Conservation (phyloP, 1,284 basidiomycete species). For the Cystobasidium sp. region DNA sequence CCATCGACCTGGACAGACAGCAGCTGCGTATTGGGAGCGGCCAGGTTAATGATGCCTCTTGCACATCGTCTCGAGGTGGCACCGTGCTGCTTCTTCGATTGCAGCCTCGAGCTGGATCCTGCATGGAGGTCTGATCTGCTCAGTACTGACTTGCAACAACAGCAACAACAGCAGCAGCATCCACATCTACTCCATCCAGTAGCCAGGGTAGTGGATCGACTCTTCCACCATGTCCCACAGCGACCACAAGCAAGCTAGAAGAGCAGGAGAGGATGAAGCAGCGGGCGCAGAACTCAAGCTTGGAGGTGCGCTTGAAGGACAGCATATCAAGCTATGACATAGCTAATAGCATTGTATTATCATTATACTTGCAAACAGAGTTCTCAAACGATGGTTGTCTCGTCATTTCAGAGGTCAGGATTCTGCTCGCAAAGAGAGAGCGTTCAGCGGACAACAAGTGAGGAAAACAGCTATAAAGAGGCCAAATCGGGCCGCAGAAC, state of each 20-base stretch:
- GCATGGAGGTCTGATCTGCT: too few relatives aligned
- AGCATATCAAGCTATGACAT: background rate
- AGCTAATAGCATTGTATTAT: background rate
- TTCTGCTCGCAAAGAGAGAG: slow-evolving; percentile 76
- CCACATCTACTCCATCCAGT: background rate
- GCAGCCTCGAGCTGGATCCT: background rate
- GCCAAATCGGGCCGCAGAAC: background rate
- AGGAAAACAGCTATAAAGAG: background rate
- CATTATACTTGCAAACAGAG: slow-evolving; percentile 62
- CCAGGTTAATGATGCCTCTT: too few relatives aligned
- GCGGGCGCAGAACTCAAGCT: slow-evolving; percentile 50
- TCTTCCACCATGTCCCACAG: slow-evolving; percentile 36
- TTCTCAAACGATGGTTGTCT: slow-evolving; percentile 89
- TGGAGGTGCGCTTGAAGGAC: slow-evolving; percentile 14
- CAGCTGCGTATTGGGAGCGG: too few relatives aligned
- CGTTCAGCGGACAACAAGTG: slow-evolving; percentile 62
- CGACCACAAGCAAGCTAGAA: slow-evolving; percentile 19
- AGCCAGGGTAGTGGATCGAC: background rate
- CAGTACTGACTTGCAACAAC: background rate
- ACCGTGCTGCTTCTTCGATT: background rate
- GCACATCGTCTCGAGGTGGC: too few relatives aligned
- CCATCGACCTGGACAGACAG: too few relatives aligned
- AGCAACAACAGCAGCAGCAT: background rate
- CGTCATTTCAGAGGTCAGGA: slow-evolving; percentile 87
- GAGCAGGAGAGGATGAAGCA: slow-evolving; percentile 48